These are phyloP conservation scores for Starmerella roubikii DNA, from an alignment of 805 yeast species.

Conservation along the genomic window DNA sequence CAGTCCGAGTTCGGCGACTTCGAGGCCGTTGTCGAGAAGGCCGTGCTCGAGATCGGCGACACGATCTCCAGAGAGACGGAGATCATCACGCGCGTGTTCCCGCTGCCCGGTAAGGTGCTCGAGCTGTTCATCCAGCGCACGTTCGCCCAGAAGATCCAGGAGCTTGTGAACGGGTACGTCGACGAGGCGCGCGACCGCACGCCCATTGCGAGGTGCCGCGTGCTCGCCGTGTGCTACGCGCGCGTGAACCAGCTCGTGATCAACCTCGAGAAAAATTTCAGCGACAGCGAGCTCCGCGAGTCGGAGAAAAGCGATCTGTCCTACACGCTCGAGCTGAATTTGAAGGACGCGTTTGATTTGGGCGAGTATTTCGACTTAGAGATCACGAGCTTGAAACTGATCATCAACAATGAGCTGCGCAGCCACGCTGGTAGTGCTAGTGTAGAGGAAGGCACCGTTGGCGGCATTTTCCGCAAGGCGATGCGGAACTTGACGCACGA, in stretches of 20 bases:
- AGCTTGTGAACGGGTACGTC: conserved; percentile 38
- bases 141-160: conserved; percentile 51
- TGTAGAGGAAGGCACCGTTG: not conserved
- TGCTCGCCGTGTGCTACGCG: conserved; percentile 52
- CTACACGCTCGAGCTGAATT: conserved; percentile 50
- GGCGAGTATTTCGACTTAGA: conserved; percentile 58
- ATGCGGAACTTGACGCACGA: conserved; percentile 13
- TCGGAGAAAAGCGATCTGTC: conserved; percentile 32
- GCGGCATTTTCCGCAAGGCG: conserved; percentile 18
- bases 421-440: not conserved
- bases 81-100: conserved; percentile 58
- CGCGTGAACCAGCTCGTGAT: conserved; percentile 47
- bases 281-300: conserved; percentile 23
- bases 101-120: conserved; percentile 52
- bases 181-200: conserved; percentile 50
- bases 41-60: conserved; percentile 43
- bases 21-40: conserved; percentile 38
- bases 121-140: conserved; percentile 59
- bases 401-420: conserved; percentile 18
- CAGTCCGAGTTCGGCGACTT: conserved; percentile 34
- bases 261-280: conserved; percentile 44
- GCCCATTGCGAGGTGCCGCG: conserved; percentile 42
- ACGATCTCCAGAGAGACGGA: conserved; percentile 61
- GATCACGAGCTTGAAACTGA: conserved; percentile 26
- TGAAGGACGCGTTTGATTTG: conserved; percentile 58